Base-by-base conservation (phyloP, 129 eudicot genomes). In the Solidago caesia region DNA sequence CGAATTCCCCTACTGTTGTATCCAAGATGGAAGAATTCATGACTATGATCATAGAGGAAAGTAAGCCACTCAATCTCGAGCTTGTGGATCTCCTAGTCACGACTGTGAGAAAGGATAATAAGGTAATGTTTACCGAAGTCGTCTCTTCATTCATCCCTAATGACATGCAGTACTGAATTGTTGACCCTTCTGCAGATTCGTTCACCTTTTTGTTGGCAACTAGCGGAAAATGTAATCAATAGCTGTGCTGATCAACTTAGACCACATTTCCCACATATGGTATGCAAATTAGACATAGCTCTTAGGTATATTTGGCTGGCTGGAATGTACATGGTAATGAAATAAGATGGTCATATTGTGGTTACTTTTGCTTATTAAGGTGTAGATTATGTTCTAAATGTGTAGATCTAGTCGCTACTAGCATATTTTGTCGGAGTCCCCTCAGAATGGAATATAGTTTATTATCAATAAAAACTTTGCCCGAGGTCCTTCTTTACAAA, bases 11-110 rank as follows among this genome's bases (percentile, higher is more conserved):
- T 26, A 77, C 21, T 56, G 58, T 68, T 77, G 79, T 80, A 52
- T n/a, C 69, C 1, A 61, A 79, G 14, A 83, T 86, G 85, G 85
- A 74, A 72, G 68, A 63, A 45, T 80, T 81, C 15, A 83, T 86
- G 90, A 77, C 74, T 44, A 63, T 80, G 57, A 59, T 81, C 52
- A 75, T 86, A 39, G 72, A 83, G 41, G 80, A 83, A 71, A 77
- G 85, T 49, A 82, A 80, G 44, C 71, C 53, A 42, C 69, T 73
- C 4, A 33, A 75, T 29, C 16, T 8, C 8, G 87, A 81, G 70
- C 90, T 86, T 83, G 52, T 80, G 33, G 71, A 47, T 49, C 73
- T 83, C 43, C 64, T 86, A 26, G 75, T 77, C 16, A 64, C 21
- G 44, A 60, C 74, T 67, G 73, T 78, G n/a, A 77, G 58, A 55